phyloP scores from a whole-genome alignment of 192 early-diverging fungal genomes.

The Coemansia aciculifera region DNA sequence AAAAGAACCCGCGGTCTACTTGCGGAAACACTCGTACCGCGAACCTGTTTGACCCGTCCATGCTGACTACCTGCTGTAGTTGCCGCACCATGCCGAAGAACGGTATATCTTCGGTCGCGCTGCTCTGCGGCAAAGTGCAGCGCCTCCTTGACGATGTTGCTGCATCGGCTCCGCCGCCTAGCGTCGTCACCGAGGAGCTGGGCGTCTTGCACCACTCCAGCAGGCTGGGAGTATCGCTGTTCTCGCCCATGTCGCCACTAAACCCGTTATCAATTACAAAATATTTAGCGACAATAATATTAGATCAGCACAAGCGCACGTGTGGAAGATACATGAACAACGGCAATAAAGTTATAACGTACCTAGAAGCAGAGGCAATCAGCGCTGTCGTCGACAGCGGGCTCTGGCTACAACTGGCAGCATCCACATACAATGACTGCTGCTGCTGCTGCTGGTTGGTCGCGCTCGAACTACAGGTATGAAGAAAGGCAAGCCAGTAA shows the following conservation, averaged over 20 bases:
- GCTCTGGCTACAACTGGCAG: neutral
- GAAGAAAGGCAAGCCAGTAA: slow-evolving; percentile 6
- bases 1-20: slow-evolving; percentile 91
- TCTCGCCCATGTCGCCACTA: slow-evolving; percentile 8
- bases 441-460: slow-evolving; percentile 5
- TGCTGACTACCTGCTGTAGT: slow-evolving; percentile 62
- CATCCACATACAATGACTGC: neutral
- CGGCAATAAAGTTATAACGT: neutral
- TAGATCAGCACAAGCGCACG: neutral
- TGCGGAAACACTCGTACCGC: slow-evolving; percentile 68
- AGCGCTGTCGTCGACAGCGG: neutral
- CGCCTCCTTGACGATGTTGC: slow-evolving; percentile 15
- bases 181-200: slow-evolving; percentile 8
- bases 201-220: slow-evolving; percentile 26
- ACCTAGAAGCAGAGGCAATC: neutral
- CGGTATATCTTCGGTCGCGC: slow-evolving; percentile 30
- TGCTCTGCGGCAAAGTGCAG: slow-evolving; percentile 22
- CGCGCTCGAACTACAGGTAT: slow-evolving; percentile 5
- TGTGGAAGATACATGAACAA: neutral
- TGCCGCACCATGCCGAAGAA: slow-evolving; percentile 72
- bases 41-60: slow-evolving; percentile 63
- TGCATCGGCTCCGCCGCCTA: neutral
- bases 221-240: slow-evolving; percentile 12
- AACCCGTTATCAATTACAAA: neutral
- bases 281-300: neutral